phyloP scores from a whole-genome alignment of 2,329 filamentous ascomycete species.

The Colletotrichum cordylinicola region DNA sequence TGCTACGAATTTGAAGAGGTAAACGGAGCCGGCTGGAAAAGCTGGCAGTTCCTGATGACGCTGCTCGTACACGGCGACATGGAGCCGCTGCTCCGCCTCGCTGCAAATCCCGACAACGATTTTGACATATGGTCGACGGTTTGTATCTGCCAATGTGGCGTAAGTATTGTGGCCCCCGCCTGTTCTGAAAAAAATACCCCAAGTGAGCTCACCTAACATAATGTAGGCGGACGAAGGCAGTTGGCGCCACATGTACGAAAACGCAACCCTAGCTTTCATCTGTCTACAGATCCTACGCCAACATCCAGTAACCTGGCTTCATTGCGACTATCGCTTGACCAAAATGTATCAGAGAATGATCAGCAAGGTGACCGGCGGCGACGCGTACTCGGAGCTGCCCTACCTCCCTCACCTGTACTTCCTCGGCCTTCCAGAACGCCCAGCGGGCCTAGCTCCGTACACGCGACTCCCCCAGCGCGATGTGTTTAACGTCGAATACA shows the following conservation, averaged over 20 bases:
- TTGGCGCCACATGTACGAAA: background rate
- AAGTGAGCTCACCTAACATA: background rate
- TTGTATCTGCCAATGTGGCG: background rate
- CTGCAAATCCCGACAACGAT: slow-evolving; percentile 1
- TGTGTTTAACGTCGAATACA: background rate
- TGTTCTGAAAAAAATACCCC: background rate
- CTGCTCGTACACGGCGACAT: slow-evolving; percentile 30
- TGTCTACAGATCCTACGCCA: slow-evolving; percentile 26
- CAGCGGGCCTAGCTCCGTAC: slow-evolving; percentile 8
- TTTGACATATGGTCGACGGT: background rate
- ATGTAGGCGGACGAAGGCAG: background rate
- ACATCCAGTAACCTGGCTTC: slow-evolving; percentile 8
- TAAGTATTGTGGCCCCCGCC: background rate
- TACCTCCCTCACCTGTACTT: slow-evolving; percentile 24
- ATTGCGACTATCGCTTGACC: slow-evolving; percentile 23
- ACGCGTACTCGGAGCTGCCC: background rate
- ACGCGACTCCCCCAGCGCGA: background rate
- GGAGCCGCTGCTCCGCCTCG: slow-evolving; percentile 25
- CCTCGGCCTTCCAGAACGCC: slow-evolving; percentile 22
- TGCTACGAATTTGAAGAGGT: background rate
- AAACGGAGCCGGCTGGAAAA: slow-evolving; percentile 12
- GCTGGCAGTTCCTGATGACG: slow-evolving; percentile 27
- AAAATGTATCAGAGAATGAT: slow-evolving; percentile 23
- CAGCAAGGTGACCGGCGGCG: background rate
- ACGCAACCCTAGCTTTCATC: background rate